Percentiles rank a stretch among this genome's conserved stretches.
Conservation (phyloP, 805 yeast species). For the Wickerhamiella australiensis region DNA sequence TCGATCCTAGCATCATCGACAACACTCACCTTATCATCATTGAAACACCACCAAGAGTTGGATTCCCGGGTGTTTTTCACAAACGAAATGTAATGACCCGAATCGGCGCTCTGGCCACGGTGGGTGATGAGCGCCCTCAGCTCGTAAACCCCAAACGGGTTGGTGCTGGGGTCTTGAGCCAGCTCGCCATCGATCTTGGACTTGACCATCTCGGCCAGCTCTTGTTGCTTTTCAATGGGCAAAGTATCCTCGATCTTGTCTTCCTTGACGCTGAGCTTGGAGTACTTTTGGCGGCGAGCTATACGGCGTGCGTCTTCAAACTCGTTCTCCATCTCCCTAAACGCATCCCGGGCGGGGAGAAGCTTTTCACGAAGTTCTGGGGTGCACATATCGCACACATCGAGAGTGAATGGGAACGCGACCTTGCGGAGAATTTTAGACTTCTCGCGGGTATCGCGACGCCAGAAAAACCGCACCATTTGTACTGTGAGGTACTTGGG, state of each 20-base stretch:
- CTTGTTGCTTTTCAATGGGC: slow-evolving; percentile 17
- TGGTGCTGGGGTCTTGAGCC: slow-evolving; percentile 44
- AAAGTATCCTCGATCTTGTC: slow-evolving; percentile 24
- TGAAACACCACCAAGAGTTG: slow-evolving; percentile 84
- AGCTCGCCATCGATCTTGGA: slow-evolving; percentile 32
- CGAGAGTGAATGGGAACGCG: slow-evolving; percentile 86
- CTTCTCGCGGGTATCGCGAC: slow-evolving; percentile 78
- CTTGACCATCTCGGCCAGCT: slow-evolving; percentile 23
- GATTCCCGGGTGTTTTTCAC: slow-evolving; percentile 52
- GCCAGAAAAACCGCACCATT: slow-evolving; percentile 93
- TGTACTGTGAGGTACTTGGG: slow-evolving; percentile 85
- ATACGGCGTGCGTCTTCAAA: slow-evolving; percentile 61
- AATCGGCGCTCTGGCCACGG: slow-evolving; percentile 89
- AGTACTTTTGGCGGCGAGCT: slow-evolving; percentile 47
- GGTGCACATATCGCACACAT: slow-evolving; percentile 73
- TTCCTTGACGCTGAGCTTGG: slow-evolving; percentile 33
- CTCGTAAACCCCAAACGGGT: slow-evolving; percentile 80
- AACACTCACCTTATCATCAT: slow-evolving; percentile 75
- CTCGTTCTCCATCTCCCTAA: slow-evolving; percentile 63
- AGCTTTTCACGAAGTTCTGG: slow-evolving; percentile 59
- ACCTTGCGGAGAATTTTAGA: slow-evolving; percentile 91
- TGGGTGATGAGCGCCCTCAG: slow-evolving; percentile 78
- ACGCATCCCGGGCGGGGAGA: slow-evolving; percentile 59
- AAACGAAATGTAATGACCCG: slow-evolving; percentile 94
- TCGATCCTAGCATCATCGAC: slow-evolving; percentile 78